Evolutionary conservation across 2,329 filamentous ascomycete genomes (phyloP), one percentile per base, ranked within the genome.

Genomic region (Cladosporium sphaerospermum): DNA sequence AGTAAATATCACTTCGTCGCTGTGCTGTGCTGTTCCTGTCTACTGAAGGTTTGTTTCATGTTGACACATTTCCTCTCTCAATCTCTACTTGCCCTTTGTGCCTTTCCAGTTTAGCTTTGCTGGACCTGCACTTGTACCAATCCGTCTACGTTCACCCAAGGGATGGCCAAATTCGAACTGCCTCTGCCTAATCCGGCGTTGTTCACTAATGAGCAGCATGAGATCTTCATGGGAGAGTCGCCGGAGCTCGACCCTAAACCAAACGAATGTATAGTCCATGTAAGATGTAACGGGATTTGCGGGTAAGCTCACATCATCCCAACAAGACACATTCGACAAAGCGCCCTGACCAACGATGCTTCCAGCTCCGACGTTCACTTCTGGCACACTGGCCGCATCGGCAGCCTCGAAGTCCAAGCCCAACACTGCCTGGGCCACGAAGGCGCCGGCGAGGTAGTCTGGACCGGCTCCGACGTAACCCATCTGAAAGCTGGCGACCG

Each of bases 351-450:
- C 14, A 34, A 19, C 9, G 9, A 2, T 18, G 10, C 28, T 9
- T 10, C 10, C 46, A 62, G 60, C 41, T 64, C 62, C 14, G 61
- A 64, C 42, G 58, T 64, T 10, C 62, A 64, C 56, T 64, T 64
- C 56, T 63, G 61, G 64, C 60, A 60, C 52, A 61, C 57, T 0
- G 84, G 84, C 19, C 70, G 76, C 10, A 86, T 87, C 61, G 84
- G 84, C 2, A 74, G 77, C 2, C 73, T 86, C 2, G 75, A 81
- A 1, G 78, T 87, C 10, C 76, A 82, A 54, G 78, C 78, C 16
- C 80, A 85, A 58, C 83, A 81, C 60, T 83, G 85, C 49, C 74
- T 83, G 3, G 85, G 85, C 60, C 85, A 89, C 63, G 85, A 88
- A 69, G 86, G 83, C 5, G 79, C 84, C 10, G 85, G 85, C 44